A percentile compares a stretch with the other conserved stretches of the same genome.
Conservation (phyloP, 2,329 filamentous ascomycete species). For the Coniella vitis region DNA sequence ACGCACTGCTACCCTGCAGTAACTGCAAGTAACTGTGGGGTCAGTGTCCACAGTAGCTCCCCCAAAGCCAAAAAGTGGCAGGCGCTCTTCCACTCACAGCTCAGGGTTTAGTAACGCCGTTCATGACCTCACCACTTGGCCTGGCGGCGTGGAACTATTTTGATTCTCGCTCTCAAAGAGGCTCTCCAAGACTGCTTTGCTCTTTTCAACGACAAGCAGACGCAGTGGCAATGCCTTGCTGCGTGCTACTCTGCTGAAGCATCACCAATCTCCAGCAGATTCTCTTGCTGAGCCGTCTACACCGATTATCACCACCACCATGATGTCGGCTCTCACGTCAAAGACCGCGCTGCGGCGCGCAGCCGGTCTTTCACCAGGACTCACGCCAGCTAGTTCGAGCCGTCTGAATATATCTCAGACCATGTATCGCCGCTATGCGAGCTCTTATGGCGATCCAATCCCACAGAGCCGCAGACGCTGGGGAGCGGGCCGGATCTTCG, state of each 20-base stretch:
- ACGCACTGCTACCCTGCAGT: too few species aligned
- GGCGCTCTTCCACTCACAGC: slow-evolving; percentile 11
- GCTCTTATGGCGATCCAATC: slow-evolving; percentile 1
- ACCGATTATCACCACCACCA: too few species aligned
- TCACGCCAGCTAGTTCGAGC: too few species aligned
- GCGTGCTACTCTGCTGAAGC: too few species aligned
- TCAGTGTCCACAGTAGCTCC: not conserved
- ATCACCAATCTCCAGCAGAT: too few species aligned
- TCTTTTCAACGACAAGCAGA: not conserved
- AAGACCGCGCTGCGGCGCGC: slow-evolving; percentile 8
- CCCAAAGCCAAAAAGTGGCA: not conserved
- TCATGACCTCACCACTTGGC: slow-evolving; percentile 15
- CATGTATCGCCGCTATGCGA: not conserved
- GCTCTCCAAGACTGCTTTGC: too few species aligned
- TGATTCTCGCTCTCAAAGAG: too few species aligned
- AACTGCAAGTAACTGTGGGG: not conserved
- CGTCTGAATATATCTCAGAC: too few species aligned
- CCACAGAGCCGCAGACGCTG: not conserved
- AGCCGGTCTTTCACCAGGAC: not conserved
- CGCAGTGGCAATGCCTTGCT: not conserved
- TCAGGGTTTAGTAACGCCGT: slow-evolving; percentile 11
- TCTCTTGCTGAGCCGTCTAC: too few species aligned
- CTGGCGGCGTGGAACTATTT: too few species aligned
- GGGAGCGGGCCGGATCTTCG: not conserved
- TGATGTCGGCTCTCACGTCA: slow-evolving; percentile 9